A percentile compares a stretch with the other conserved stretches of the same genome.
These are phyloP conservation scores for Aspergillus novoparasiticus DNA, from an alignment of 2,329 filamentous ascomycete species.

Conservation along the genomic window DNA sequence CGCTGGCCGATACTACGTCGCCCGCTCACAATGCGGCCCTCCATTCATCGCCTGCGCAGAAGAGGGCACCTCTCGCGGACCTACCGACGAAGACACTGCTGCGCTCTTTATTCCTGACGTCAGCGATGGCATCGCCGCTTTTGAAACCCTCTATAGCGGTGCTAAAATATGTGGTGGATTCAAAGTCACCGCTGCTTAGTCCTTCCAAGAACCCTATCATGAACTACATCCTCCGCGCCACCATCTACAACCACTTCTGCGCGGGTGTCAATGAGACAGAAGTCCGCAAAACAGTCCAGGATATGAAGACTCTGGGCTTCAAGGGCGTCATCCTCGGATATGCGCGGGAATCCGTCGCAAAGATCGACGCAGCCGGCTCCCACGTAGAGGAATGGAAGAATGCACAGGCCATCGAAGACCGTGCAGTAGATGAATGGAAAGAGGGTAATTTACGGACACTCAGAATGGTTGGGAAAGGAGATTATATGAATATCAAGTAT, in stretches of 20 bases:
- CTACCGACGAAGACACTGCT: conserved; percentile 22
- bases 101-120: conserved; percentile 23
- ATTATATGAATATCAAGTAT: conserved; percentile 50
- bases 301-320: conserved; percentile 48
- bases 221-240: conserved; percentile 36
- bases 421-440: conserved; percentile 49
- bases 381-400: conserved; percentile 5
- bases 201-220: conserved; percentile 46
- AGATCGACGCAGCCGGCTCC: conserved; percentile 16
- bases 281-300: conserved; percentile 39
- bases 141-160: conserved; percentile 23
- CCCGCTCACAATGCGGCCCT: conserved; percentile 11
- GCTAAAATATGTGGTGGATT: conserved; percentile 40
- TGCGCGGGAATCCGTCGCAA: conserved; percentile 45
- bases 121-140: conserved; percentile 23
- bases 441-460: conserved; percentile 51
- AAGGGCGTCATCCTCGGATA: conserved; percentile 53
- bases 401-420: conserved; percentile 16
- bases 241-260: conserved; percentile 54
- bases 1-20: neutral
- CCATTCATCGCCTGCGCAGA: neutral
- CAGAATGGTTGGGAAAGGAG: conserved; percentile 45
- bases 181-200: conserved; percentile 40
- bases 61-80: conserved; percentile 40
- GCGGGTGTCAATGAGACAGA: conserved; percentile 46